Base-by-base conservation (phyloP, 2,329 filamentous ascomycete species). In the Drechslerella coelobrocha region DNA sequence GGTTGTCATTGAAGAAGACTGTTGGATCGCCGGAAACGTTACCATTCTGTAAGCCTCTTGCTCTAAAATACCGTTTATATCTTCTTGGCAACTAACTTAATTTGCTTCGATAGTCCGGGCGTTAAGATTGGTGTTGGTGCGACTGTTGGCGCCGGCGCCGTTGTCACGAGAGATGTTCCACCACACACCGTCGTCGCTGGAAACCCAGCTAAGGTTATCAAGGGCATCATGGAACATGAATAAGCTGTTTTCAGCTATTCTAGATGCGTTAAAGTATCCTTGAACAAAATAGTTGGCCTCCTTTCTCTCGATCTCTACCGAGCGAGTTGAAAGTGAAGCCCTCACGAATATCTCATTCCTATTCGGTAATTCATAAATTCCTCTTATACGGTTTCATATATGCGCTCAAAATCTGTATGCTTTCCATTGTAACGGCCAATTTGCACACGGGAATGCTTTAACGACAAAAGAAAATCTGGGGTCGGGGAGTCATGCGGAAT, bases 1-100 rank as follows among this genome's bases (percentile, higher is more conserved):
- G 17, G 88, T 97, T 61, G 84, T 83, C 31, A 93, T 97, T 72
- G 90, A 91, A 73, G 86, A 86, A 69, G 86, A 89, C 74, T 87
- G 86, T 75, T 86, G 84, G 78, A 85, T 90, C 75, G 87, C 86
- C 43, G 84, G 84, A 4, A 82, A 83, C 60, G 85, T 84, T 61
- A 85, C 83, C 1, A 88, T 90, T 72, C 80, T 84, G 75, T 76
- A 59, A 72, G 75, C 72, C 59, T 50, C 29, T 27, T 26, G 45
- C 23, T 17, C 5, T 24, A 6, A n/a, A 39, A 14, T 21, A 7
- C 31, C 9, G 37, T 39, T 50, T 41, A 17, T 9, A 31, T 2
- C 26, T 4, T 10, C 45, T 8, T 57, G 10, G 61, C 48, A 31
- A 72, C 47, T 43, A 19, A 53, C 45, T 50, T 50, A 24, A 19